Base-by-base conservation (phyloP, 805 yeast species). In the Starmerella stigmatis region DNA sequence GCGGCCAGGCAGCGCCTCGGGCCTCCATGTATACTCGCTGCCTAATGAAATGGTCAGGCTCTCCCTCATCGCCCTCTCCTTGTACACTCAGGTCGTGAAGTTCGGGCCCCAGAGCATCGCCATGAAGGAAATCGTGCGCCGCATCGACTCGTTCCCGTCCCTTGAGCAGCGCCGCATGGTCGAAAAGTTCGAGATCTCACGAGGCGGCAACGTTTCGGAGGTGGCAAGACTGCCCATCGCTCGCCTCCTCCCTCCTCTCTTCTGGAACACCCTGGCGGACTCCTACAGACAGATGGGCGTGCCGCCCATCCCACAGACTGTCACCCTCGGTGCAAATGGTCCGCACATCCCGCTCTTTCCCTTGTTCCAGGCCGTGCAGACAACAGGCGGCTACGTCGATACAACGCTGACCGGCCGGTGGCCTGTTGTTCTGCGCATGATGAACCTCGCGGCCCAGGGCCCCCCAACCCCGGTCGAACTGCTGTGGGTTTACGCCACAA, bases 311-410 rank as follows among this genome's bases (percentile, higher is more conserved):
- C 50, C 52, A 5, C 47, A 45, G 16, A 36, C 23, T 10, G 41
- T 39, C 17, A 17, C 22, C 11, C 21, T 48, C 16, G 47, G 39
- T 5, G 27, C 38, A 2, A 34, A 34, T 5, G 50, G 48, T 11
- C 39, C 32, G 20, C 38, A 43, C 15, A 25, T 53, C 15, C 41
- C 53, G 16, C 19, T 51, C 11, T 5, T 53, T 28, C 19, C 30
- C n/a, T 41, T 53, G 12, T 53, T 53, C 45, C 51, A 53, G 22
- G 30, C 26, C 21, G 55, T 51, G 4, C 55, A 48, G 36, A 33
- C 23, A 3, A 16, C 43, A 2, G 56, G 56, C 2, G 56, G 56
- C 15, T 47, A 32, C 39, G 16, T 50, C 11, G 36, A 30, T 19
- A 40, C 46, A 4, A 42, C 57, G 17, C 33, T 49, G 10, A 31